phyloP scores from a whole-genome alignment of 805 yeast genomes.

The Candida insectorum region DNA sequence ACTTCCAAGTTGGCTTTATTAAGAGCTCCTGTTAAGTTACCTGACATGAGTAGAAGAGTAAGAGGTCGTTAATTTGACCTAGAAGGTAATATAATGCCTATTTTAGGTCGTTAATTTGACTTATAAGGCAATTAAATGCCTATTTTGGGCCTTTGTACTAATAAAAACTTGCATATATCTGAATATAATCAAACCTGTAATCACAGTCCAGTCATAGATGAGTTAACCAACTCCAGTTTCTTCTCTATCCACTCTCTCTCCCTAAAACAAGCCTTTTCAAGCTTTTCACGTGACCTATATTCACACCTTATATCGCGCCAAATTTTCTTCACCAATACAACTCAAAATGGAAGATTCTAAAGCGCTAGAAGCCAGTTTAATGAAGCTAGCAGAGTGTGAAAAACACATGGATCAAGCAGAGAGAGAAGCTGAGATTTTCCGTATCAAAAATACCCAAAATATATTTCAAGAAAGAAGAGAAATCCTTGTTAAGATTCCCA shows the following conservation, averaged over 20 bases:
- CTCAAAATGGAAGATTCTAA: slow-evolving; percentile 7
- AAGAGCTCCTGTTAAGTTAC: slow-evolving; percentile 85
- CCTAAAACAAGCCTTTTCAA: too few relatives aligned
- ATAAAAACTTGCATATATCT: too few relatives aligned
- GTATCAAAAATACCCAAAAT: slow-evolving; percentile 52
- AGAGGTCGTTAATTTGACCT: slow-evolving; percentile 1
- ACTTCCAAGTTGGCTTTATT: slow-evolving; percentile 77
- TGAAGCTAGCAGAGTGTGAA: slow-evolving; percentile 55
- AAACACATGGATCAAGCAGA: slow-evolving; percentile 59
- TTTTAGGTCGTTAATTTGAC: background rate
- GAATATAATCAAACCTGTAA: too few relatives aligned
- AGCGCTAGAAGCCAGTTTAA: slow-evolving; percentile 25
- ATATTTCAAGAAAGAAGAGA: slow-evolving; percentile 57
- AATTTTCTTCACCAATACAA: background rate
- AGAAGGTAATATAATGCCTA: background rate
- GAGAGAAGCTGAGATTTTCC: slow-evolving; percentile 52
- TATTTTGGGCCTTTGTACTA: too few relatives aligned
- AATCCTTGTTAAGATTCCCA: slow-evolving; percentile 54
- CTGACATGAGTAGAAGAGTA: slow-evolving; percentile 73
- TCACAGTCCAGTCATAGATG: too few relatives aligned
- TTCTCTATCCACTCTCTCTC: too few relatives aligned
- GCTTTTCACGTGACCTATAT: too few relatives aligned
- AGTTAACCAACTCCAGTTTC: too few relatives aligned
- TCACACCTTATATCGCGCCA: too few relatives aligned
- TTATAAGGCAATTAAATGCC: background rate